A percentile compares a stretch with the other conserved stretches of the same genome.
phyloP scores from a whole-genome alignment of 116 monocot genomes.

The Posidonia oceanica region DNA sequence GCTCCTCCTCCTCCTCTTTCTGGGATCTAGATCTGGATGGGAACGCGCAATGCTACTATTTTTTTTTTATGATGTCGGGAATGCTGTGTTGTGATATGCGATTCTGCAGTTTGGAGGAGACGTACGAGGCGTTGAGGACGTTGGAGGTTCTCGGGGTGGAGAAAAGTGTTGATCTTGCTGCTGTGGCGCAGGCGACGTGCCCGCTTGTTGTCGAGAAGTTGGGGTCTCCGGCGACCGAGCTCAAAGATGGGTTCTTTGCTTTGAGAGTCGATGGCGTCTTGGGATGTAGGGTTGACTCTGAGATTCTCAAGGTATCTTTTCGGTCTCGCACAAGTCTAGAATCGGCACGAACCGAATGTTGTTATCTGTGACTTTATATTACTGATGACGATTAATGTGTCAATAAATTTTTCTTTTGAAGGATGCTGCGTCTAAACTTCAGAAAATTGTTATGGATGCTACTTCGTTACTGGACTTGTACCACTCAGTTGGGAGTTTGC shows the following conservation, averaged over 20 bases:
- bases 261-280: slow-evolving; percentile 47
- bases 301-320: slow-evolving; percentile 31
- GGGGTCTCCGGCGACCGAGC: slow-evolving; percentile 27
- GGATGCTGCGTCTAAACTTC: slow-evolving; percentile 45
- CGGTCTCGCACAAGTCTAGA: neutral
- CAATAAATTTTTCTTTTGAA: slow-evolving; percentile 12
- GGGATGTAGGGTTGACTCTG: slow-evolving; percentile 36
- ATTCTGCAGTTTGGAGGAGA: slow-evolving; percentile 70
- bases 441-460: slow-evolving; percentile 37
- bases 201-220: slow-evolving; percentile 35
- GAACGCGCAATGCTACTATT: neutral
- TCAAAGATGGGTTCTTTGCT: slow-evolving; percentile 57
- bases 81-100: neutral
- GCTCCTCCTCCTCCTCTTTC: neutral
- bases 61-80: neutral
- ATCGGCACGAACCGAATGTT: neutral
- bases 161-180: slow-evolving; percentile 16
- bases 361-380: neutral
- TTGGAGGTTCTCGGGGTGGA: slow-evolving; percentile 66
- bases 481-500: slow-evolving; percentile 47
- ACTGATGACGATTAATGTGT: neutral
- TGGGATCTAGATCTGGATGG: slow-evolving; percentile 3
- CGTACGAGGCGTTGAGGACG: slow-evolving; percentile 71
- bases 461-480: slow-evolving; percentile 58
- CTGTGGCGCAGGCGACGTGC: slow-evolving; percentile 24